A percentile compares a stretch with the other conserved stretches of the same genome.
phyloP scores from a whole-genome alignment of 1,139 yeast species.

The Geotrichum citri-aurantii region DNA sequence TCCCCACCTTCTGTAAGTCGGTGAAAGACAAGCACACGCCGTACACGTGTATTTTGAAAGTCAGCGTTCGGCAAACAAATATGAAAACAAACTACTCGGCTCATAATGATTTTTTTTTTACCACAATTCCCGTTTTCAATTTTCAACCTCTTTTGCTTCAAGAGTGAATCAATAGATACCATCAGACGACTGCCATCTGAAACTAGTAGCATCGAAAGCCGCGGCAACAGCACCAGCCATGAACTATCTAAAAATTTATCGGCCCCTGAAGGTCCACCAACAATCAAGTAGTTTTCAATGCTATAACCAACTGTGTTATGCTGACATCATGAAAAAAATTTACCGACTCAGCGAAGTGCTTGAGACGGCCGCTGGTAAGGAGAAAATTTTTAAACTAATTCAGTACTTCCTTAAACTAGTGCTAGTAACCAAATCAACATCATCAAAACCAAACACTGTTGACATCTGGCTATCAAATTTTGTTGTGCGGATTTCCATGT shows the following conservation, averaged over 20 bases:
- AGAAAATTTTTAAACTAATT: slow-evolving; percentile 24
- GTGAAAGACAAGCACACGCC: background rate
- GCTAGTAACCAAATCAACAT: slow-evolving; percentile 1
- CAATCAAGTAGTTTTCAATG: background rate
- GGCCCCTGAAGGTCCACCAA: background rate
- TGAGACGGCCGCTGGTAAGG: background rate
- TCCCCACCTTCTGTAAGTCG: background rate
- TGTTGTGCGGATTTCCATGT: slow-evolving; percentile 26
- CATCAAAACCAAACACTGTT: slow-evolving; percentile 15
- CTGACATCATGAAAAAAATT: background rate
- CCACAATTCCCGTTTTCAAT: background rate
- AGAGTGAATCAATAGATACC: background rate
- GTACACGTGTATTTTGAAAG: background rate
- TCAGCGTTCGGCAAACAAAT: background rate
- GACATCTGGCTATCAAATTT: slow-evolving; percentile 15
- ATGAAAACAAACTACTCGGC: background rate
- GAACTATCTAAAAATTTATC: background rate
- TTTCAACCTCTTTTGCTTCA: background rate
- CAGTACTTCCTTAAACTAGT: slow-evolving; percentile 31
- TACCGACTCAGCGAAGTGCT: background rate
- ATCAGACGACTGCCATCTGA: background rate
- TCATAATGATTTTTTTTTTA: too few relatives aligned
- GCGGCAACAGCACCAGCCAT: background rate
- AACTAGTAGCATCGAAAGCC: background rate
- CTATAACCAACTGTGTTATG: background rate